Evolutionary conservation across 345 rosid species (phyloP).

Genomic region (Citrus trifoliata): DNA sequence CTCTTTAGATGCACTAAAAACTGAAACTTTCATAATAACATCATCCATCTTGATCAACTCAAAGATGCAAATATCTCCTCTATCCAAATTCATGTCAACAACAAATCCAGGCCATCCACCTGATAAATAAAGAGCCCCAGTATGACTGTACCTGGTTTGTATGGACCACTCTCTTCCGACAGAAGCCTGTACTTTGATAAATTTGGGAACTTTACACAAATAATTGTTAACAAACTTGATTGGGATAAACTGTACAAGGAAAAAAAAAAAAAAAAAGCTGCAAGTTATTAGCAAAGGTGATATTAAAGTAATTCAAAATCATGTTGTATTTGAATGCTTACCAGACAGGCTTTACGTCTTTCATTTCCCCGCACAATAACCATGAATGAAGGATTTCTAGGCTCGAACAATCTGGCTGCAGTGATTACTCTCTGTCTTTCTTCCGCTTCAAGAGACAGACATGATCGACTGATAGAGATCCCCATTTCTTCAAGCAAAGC

Average conservation of each 20-base stretch:
- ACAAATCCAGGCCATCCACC: not conserved
- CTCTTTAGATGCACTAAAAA: not conserved
- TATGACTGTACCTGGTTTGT: not conserved
- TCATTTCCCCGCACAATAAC: slow-evolving; percentile 13
- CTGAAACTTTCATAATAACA: not conserved
- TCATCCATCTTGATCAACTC: not conserved
- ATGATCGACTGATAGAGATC: slow-evolving; percentile 12
- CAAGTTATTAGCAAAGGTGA: not conserved
- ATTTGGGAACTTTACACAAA: not conserved
- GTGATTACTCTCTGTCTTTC: slow-evolving; percentile 30
- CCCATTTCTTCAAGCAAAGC: not conserved
- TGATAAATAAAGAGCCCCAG: not conserved
- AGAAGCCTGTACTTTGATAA: slow-evolving; percentile 21
- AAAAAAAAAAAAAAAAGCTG: not conserved
- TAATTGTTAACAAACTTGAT: slow-evolving; percentile 10
- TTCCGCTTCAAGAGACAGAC: not conserved
- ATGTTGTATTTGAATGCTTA: not conserved
- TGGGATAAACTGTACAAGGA: slow-evolving; percentile 22
- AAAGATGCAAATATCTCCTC: not conserved
- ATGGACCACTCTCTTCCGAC: slow-evolving; percentile 23
- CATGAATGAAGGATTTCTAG: slow-evolving; percentile 38
- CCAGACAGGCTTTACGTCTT: not conserved
- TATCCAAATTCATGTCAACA: not conserved
- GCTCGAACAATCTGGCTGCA: slow-evolving; percentile 33
- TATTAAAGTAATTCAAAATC: no score